Percentiles rank a stretch among this genome's conserved stretches.
phyloP scores from a whole-genome alignment of 2,329 filamentous ascomycete genomes.

The Sporothrix brasiliensis region DNA sequence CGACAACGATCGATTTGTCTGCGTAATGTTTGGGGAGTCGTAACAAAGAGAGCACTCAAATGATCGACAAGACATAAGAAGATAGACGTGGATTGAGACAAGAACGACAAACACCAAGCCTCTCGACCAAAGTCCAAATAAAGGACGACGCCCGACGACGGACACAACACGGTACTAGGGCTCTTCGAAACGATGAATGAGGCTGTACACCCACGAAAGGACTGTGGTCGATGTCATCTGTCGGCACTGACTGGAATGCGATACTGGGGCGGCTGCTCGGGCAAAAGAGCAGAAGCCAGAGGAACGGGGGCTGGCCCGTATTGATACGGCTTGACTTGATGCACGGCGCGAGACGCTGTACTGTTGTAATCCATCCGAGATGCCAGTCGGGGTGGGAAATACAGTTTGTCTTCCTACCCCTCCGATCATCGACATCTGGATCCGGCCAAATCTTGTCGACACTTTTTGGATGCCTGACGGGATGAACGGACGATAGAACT shows the following conservation, averaged over 20 bases:
- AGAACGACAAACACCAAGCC: neutral
- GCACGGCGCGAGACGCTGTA: neutral
- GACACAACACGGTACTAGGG: neutral
- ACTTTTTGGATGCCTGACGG: neutral
- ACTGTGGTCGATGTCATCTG: neutral
- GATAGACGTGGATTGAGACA: slow-evolving; percentile 3
- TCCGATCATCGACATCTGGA: no score
- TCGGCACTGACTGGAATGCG: slow-evolving; percentile 21
- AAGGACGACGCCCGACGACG: slow-evolving; percentile 13
- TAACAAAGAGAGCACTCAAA: neutral
- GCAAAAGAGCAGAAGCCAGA: neutral
- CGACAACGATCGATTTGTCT: neutral
- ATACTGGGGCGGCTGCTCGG: slow-evolving; percentile 1
- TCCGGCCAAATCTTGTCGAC: no score
- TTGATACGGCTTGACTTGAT: neutral
- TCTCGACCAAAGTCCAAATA: neutral
- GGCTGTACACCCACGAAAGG: slow-evolving; percentile 3
- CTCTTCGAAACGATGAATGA: slow-evolving; percentile 12
- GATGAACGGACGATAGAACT: neutral
- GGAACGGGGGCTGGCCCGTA: slow-evolving; percentile 10
- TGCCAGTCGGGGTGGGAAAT: neutral
- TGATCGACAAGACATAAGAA: neutral
- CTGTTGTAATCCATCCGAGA: neutral
- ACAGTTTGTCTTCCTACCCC: no score
- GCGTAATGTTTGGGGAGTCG: neutral